These are phyloP conservation scores for Talaromyces albobiverticillius DNA, from an alignment of 2,329 filamentous ascomycete genomes.

Conservation along the genomic window DNA sequence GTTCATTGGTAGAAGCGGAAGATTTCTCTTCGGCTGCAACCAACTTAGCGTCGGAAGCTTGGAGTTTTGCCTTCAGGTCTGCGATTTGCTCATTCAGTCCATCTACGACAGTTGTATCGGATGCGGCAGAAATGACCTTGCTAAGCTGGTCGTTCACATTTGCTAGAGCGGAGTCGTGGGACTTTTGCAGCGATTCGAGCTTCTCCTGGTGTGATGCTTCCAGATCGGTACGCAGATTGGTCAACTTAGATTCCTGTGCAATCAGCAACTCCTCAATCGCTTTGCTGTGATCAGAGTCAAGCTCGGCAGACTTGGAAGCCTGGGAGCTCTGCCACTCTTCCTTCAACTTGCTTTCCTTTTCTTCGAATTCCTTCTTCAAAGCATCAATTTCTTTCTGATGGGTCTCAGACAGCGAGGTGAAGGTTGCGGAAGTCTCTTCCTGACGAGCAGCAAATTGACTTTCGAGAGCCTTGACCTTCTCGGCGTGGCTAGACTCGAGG, in stretches of 20 bases:
- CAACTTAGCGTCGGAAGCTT: slow-evolving; percentile 50
- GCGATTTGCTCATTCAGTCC: slow-evolving; percentile 39
- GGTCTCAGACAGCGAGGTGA: slow-evolving; percentile 27
- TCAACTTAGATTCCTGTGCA: slow-evolving; percentile 38
- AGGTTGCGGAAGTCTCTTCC: slow-evolving; percentile 24
- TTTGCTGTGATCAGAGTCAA: slow-evolving; percentile 37
- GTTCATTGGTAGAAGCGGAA: slow-evolving; percentile 40
- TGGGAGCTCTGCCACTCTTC: slow-evolving; percentile 37
- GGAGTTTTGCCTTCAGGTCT: slow-evolving; percentile 63
- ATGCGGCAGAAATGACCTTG: slow-evolving; percentile 32
- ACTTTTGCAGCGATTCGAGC: slow-evolving; percentile 33
- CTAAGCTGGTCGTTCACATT: slow-evolving; percentile 33
- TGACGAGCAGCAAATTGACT: slow-evolving; percentile 24
- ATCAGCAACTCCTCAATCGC: slow-evolving; percentile 41
- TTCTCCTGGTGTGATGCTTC: slow-evolving; percentile 35
- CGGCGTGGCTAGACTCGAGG: slow-evolving; percentile 29
- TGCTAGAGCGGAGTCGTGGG: slow-evolving; percentile 33
- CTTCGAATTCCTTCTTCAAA: slow-evolving; percentile 34
- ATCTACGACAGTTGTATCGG: slow-evolving; percentile 37
- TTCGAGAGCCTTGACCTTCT: slow-evolving; percentile 26
- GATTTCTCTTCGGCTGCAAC: slow-evolving; percentile 41
- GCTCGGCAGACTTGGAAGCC: slow-evolving; percentile 31
- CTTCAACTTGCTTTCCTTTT: slow-evolving; percentile 31
- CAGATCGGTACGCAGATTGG: slow-evolving; percentile 33
- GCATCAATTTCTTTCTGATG: slow-evolving; percentile 30